Conservation (phyloP, 2,329 filamentous ascomycete genomes). For the Botrytis porri region DNA sequence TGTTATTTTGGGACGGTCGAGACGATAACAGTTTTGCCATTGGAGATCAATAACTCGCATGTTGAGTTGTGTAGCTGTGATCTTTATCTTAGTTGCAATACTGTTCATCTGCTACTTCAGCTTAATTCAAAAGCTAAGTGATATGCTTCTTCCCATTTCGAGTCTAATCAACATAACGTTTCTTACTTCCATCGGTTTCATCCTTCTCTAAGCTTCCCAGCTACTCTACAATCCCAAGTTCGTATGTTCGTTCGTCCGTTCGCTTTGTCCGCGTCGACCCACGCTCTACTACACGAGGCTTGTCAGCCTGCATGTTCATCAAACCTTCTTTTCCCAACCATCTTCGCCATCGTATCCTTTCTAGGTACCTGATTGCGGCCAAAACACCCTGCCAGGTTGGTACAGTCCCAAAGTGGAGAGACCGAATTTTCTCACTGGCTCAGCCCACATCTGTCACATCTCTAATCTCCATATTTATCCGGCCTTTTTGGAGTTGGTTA, state of each 20-base stretch:
- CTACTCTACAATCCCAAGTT: neutral
- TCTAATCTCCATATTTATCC: constrained; percentile 4
- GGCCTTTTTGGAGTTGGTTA: neutral
- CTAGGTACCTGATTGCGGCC: neutral
- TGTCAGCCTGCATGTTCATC: constrained; percentile 4
- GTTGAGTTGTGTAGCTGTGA: neutral
- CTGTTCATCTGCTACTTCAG: neutral
- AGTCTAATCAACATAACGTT: neutral
- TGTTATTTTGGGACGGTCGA: neutral
- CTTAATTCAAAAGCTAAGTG: neutral
- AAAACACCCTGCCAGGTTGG: neutral
- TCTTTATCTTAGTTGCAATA: neutral
- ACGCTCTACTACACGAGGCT: neutral
- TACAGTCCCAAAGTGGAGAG: neutral
- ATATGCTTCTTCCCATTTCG: neutral
- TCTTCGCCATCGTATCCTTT: neutral
- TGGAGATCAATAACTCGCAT: neutral
- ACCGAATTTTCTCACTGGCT: neutral
- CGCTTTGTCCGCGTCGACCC: constrained; percentile 2
- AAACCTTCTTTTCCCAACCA: neutral
- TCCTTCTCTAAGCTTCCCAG: neutral
- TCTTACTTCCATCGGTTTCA: neutral
- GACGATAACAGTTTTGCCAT: neutral
- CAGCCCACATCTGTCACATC: neutral
- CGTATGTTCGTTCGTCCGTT: neutral